Evolutionary conservation across 2,329 filamentous ascomycete species (phyloP).

Genomic region (Aureobasidium zeae): DNA sequence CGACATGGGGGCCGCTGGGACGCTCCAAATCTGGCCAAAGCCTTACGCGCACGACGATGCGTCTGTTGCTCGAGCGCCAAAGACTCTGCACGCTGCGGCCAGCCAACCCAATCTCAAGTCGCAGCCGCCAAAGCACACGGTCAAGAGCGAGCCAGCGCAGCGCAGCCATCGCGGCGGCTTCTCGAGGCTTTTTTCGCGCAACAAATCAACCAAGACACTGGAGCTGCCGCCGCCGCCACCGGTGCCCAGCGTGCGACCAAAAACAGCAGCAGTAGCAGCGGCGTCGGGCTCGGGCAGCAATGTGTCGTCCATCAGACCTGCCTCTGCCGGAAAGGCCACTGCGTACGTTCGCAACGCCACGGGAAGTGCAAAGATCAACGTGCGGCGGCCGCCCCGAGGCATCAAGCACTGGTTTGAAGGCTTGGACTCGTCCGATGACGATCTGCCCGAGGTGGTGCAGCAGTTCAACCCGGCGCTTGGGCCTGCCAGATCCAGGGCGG

Average conservation of each 20-base stretch:
- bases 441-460: conserved; percentile 17
- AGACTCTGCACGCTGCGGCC: conserved; percentile 19
- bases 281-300: conserved; percentile 6
- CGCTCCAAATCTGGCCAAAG: conserved; percentile 16
- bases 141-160: conserved; percentile 11
- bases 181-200: conserved; percentile 2
- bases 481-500: conserved; percentile 17
- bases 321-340: conserved; percentile 17
- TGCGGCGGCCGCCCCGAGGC: conserved; percentile 39
- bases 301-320: conserved; percentile 12
- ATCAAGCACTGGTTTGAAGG: conserved; percentile 45
- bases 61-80: background rate
- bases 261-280: no score
- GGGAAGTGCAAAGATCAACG: conserved; percentile 39
- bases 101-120: conserved; percentile 15
- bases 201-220: conserved; percentile 14
- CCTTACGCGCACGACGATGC: conserved; percentile 8
- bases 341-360: conserved; percentile 32
- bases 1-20: conserved; percentile 14
- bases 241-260: no score
- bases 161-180: conserved; percentile 14
- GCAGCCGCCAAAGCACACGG: conserved; percentile 25
- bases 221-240: conserved; percentile 9
- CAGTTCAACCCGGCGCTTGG: conserved; percentile 18
- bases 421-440: conserved; percentile 26